phyloP scores from a whole-genome alignment of 2,329 filamentous ascomycete genomes.

The Verticillium dahliae region DNA sequence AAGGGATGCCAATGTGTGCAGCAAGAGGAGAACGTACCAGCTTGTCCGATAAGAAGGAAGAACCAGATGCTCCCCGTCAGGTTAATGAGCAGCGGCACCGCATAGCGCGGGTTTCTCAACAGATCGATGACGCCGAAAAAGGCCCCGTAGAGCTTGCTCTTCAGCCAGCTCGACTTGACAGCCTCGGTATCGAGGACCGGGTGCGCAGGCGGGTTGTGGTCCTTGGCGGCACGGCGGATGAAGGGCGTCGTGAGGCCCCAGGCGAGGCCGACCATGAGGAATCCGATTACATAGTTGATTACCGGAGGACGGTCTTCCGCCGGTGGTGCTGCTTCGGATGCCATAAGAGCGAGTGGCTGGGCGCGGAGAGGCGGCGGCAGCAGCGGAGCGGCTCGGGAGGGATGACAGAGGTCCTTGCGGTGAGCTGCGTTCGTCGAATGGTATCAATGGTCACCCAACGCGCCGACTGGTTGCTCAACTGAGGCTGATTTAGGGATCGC shows the following conservation, averaged over 20 bases:
- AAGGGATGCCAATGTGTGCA: neutral
- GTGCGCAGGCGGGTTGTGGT: slow-evolving; percentile 60
- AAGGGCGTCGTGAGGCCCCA: slow-evolving; percentile 94
- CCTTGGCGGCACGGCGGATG: slow-evolving; percentile 77
- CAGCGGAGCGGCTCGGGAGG: neutral
- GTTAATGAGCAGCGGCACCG: slow-evolving; percentile 78
- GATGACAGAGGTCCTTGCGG: neutral
- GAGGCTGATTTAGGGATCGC: neutral
- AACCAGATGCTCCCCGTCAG: slow-evolving; percentile 95
- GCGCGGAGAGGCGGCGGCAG: neutral
- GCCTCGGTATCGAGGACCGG: slow-evolving; percentile 43
- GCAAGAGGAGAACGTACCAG: slow-evolving; percentile 54
- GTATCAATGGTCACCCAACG: too few relatives aligned
- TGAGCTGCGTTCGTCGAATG: neutral
- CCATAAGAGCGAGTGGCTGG: neutral
- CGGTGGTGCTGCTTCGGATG: neutral
- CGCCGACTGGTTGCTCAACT: neutral
- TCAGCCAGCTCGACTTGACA: slow-evolving; percentile 53
- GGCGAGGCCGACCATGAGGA: slow-evolving; percentile 82
- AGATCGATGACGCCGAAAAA: slow-evolving; percentile 74
- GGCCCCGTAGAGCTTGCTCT: slow-evolving; percentile 54
- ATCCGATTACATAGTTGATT: slow-evolving; percentile 81
- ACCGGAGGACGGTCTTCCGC: slow-evolving; percentile 36
- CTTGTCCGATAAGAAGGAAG: slow-evolving; percentile 86
- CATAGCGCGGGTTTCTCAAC: slow-evolving; percentile 74